phyloP scores from a whole-genome alignment of 306 rosid genomes.

The Biancaea sappan region DNA sequence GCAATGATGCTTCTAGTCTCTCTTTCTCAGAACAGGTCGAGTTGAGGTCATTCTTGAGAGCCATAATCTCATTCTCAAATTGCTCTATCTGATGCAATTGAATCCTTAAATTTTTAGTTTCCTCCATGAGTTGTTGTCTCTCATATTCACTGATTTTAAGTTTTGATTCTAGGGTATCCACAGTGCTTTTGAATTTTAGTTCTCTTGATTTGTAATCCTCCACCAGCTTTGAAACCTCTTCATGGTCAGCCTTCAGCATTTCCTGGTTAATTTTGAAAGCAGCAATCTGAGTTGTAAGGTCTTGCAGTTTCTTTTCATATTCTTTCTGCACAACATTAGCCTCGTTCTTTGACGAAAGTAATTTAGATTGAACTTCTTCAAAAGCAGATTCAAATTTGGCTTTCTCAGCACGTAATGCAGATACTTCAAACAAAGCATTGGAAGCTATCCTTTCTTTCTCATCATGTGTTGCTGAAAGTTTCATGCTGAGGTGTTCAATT shows the following conservation, averaged over 20 bases:
- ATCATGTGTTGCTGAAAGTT: slow-evolving; percentile 46
- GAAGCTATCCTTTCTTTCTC: slow-evolving; percentile 56
- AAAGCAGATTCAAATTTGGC: slow-evolving; percentile 48
- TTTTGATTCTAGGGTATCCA: slow-evolving; percentile 48
- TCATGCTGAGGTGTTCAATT: slow-evolving; percentile 47
- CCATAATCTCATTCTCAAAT: slow-evolving; percentile 45
- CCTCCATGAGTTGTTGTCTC: slow-evolving; percentile 50
- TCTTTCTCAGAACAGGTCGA: slow-evolving; percentile 47
- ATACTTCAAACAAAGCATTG: slow-evolving; percentile 48
- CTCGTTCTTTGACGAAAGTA: slow-evolving; percentile 43
- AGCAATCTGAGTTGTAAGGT: slow-evolving; percentile 44
- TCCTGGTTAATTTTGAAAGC: slow-evolving; percentile 46
- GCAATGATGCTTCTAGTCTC: slow-evolving; percentile 53
- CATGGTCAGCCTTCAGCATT: slow-evolving; percentile 46
- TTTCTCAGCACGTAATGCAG: slow-evolving; percentile 45
- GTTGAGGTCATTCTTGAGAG: slow-evolving; percentile 48
- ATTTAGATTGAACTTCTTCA: slow-evolving; percentile 50
- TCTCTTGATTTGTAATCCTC: slow-evolving; percentile 56
- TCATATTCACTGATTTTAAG: slow-evolving; percentile 52
- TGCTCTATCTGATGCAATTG: slow-evolving; percentile 45
- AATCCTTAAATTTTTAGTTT: slow-evolving; percentile 42
- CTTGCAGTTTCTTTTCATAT: slow-evolving; percentile 52
- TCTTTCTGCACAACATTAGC: slow-evolving; percentile 35
- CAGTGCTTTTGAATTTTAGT: slow-evolving; percentile 39
- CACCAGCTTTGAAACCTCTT: slow-evolving; percentile 45